Evolutionary conservation across 768 basidiomycete species (phyloP), one percentile per base, ranked within the genome.

Genomic region (Suillus cothurnatus): DNA sequence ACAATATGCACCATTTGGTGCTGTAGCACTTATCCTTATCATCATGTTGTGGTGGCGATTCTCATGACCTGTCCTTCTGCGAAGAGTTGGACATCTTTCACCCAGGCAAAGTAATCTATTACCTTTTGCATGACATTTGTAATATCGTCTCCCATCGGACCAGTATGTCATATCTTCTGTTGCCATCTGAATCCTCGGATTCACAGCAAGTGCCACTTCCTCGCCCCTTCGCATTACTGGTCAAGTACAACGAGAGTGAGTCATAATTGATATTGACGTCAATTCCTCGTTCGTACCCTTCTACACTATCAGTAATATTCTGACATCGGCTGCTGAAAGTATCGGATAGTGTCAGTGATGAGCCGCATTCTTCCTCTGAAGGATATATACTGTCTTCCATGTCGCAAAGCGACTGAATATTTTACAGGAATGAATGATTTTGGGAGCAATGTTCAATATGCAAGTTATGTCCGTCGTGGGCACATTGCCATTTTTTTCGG

Each of bases 1-100:
- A 66, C 94, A 99, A 74, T 99, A 96, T 78, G 97, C 96, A 45
- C 97, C 97, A 2, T 77, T 99, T 62, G 95, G 86, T 55, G 95
- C 91, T 23, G 85, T 96, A 52, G 86, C 81, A 23, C 80, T 98
- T 68, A 83, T 99, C 69, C 71, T 97, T 61, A 80, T 99, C 68
- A 82, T 94, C 68, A 72, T 94, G 59, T 71, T 93, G 47, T 92
- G 86, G 79, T 94, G 92, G 92, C 86, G 88, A 74, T 92, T 93
- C 77, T 84, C 81, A 79, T 88, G 71, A 80, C 68, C 67, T 56
- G 38, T 39, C n/a, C 41, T 67, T 53, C 26, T 5, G 62, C 62
- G 67, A 75, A 65, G 32, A 41, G 53, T 19, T 47, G 68, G 72
- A 68, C 69, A 64, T 52, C 61, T 66, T 73, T 73, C 71, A 67